Evolutionary conservation across 1,284 basidiomycete species (phyloP).

Genomic region (Ustilago hordei): DNA sequence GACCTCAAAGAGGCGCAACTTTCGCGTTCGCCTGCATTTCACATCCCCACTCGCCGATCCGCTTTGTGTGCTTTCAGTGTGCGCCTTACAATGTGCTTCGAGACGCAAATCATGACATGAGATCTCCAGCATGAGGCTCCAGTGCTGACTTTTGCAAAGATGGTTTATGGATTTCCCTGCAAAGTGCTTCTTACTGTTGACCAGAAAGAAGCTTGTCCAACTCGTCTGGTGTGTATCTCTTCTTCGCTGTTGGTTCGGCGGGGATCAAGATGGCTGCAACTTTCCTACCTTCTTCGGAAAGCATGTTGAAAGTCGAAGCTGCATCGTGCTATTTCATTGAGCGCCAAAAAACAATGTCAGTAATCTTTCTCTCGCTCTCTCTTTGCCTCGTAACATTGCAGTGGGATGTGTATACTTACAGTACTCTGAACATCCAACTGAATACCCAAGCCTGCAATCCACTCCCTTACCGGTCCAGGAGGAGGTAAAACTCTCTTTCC

Average conservation of each 20-base stretch:
- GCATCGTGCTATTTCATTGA: constrained; percentile 77
- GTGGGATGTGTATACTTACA: constrained; percentile 72
- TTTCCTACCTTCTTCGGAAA: constrained; percentile 89
- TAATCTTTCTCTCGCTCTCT: background rate
- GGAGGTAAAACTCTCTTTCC: constrained; percentile 80
- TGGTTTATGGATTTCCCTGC: no score
- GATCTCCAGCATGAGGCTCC: no score
- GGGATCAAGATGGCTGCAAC: constrained; percentile 90
- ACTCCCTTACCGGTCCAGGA: constrained; percentile 77
- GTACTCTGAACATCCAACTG: constrained; percentile 95
- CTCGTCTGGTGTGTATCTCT: constrained; percentile 26
- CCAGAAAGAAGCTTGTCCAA: constrained; percentile 27
- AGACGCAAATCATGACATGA: no score
- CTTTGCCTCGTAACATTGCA: no score
- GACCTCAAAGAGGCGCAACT: background rate
- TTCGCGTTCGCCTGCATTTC: background rate
- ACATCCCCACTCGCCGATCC: background rate
- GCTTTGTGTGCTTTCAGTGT: background rate
- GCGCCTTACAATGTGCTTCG: no score
- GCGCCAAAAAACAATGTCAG: background rate
- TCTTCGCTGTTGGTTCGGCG: constrained; percentile 12
- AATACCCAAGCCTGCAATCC: constrained; percentile 83
- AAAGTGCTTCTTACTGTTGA: constrained; percentile 6
- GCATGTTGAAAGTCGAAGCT: constrained; percentile 91
- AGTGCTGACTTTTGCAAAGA: no score